Evolutionary conservation across 2,329 filamentous ascomycete species (phyloP), one percentile per base, ranked within the genome.

Genomic region (Colletotrichum noveboracense): DNA sequence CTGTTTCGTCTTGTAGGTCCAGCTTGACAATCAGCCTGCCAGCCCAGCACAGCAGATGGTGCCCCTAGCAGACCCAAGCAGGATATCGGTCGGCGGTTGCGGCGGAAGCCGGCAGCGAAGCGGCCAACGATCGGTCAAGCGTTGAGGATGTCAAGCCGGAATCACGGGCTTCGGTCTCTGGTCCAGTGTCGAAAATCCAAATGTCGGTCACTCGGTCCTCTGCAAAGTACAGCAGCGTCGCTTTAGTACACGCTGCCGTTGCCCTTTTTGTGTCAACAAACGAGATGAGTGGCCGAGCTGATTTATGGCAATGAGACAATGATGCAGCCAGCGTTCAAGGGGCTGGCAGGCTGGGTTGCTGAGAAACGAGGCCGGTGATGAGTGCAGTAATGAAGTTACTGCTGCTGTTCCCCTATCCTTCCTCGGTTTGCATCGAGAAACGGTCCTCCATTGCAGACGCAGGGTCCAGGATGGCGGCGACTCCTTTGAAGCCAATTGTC

Each of bases 81-180:
- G 43, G 65, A 36, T 30, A 36, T 34, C 13, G 65, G 38, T 56
- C 36, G 36, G 55, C 70, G 26, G 18, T 38, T 6, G 24, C 55
- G 68, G 32, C 69, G 69, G 69, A 24, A 67, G 66, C 21, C 62
- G 69, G 69, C 73, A 72, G 69, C 69, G 58, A 56, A 75, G 62
- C 66, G 38, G 55, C 36, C 30, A 67, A 55, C 18, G 21, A 60
- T 18, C 24, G 26, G 28, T 36, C 69, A 67, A 62, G 72, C 52
- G 30, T 36, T 55, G 60, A 70, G 67, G 60, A 38, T 64, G 71
- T 66, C 60, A 52, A 30, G 64, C 56, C 48, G 18, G 66, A 58
- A 36, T 74, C 71, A 74, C 66, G 68, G 28, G 58, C 66, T 58
- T 10, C n/a, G 24, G 56, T 56, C 21, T 43, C 3, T n/a, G 43